Base-by-base conservation (phyloP, 148 eudicot genomes). In the Silene conica region DNA sequence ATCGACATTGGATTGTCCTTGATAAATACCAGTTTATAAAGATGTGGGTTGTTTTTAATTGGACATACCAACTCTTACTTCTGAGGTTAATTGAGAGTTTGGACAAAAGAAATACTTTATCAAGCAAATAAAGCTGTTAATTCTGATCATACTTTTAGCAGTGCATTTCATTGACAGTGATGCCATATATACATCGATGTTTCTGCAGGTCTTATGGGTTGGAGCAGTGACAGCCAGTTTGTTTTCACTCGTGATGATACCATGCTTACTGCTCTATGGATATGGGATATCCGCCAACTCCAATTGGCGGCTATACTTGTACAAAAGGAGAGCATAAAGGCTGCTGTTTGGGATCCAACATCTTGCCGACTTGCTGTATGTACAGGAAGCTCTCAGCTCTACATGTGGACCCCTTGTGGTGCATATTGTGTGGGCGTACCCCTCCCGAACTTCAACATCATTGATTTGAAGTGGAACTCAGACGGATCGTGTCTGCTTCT, bases 321-420 rank as follows among this genome's bases (percentile, higher is more conserved):
- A 41, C 98, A 94, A 62, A 92, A 94, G 80, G 93, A 94, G 43
- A 85, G 96, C 26, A 81, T 94, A 70, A 85, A 92, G 70, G 88
- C 97, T 16, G 98, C 92, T 70, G 89, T 83, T 7, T 94, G 98
- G 98, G 96, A 94, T 76, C 97, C 97, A 19, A 86, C 88, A 46
- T 83, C 87, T 57, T 68, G 87, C 21, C 97, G 97, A 19, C 91
- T 94, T 25, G 88, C 92, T 26, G 69, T 91, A 25, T 91, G 98
- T 82, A 91, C 97, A 0, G 97, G 98, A 74, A 89, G 88, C 80
- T 77, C 89, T 31, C 92, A 94, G 77, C 76, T 94, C 60, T 94
- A 94, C 83, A 91, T 94, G 90, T 94, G 98, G 98, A 89, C 97
- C 3, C 97, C 97, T 15, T 85, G 90, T 41, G 96, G 97, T 61